Evolutionary conservation across 257 asterid genomes (phyloP).

Genomic region (Gynochthodes officinalis): DNA sequence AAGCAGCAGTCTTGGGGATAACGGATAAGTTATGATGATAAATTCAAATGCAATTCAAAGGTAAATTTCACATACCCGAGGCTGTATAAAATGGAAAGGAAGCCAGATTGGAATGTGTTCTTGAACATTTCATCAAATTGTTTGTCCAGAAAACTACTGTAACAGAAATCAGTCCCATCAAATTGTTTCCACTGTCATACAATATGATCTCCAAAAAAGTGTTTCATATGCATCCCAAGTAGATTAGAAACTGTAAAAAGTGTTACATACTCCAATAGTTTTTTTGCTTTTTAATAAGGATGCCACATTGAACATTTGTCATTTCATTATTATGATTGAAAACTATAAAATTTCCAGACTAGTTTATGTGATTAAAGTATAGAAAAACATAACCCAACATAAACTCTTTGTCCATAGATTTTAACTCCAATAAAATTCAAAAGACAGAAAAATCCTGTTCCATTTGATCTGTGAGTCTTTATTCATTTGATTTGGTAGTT

Average conservation of each 20-base stretch:
- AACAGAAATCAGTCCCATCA: not conserved
- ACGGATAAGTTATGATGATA: not conserved
- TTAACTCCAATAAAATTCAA: no score
- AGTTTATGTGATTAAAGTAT: no score
- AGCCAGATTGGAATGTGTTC: conserved; percentile 95
- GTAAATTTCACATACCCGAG: conserved; percentile 56
- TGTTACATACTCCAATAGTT: no score
- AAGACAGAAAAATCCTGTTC: no score
- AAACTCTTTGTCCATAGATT: no score
- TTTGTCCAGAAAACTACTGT: conserved; percentile 9
- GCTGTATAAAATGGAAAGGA: conserved; percentile 88
- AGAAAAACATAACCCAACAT: no score
- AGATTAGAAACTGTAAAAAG: not conserved
- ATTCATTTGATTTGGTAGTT: no score
- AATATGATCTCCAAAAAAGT: not conserved
- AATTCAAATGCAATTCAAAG: not conserved
- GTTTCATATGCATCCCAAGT: not conserved
- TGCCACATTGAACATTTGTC: no score
- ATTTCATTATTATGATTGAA: no score
- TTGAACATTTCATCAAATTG: conserved; percentile 57
- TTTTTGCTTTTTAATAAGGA: no score
- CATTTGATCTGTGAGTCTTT: no score
- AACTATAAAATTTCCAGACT: no score
- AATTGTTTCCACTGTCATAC: not conserved
- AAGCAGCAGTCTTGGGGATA: not conserved